Conservation (phyloP, 2,329 filamentous ascomycete genomes). For the Cryphonectria carpinicola region DNA sequence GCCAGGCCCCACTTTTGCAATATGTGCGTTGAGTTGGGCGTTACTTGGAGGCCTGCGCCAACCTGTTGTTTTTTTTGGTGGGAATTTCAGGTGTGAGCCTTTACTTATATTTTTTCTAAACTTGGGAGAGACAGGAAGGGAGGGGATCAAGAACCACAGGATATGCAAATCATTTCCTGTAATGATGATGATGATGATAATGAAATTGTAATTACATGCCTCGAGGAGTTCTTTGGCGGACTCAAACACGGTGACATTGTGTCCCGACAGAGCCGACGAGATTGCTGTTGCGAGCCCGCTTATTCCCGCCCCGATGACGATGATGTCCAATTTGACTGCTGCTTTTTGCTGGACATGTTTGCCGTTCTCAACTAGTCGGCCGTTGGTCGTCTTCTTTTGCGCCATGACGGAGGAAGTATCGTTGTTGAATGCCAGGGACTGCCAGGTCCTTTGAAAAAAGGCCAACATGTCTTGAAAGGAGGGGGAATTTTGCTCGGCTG, state of each 20-base stretch:
- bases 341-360: constrained; percentile 18
- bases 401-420: not conserved
- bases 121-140: too few relatives aligned
- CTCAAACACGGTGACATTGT: constrained; percentile 30
- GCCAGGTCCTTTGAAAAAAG: not conserved
- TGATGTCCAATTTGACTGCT: constrained; percentile 24
- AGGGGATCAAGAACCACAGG: too few relatives aligned
- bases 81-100: too few relatives aligned
- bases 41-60: constrained; percentile 37
- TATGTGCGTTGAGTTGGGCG: constrained; percentile 37
- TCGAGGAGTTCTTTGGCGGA: constrained; percentile 30
- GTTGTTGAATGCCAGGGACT: not conserved
- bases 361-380: not conserved
- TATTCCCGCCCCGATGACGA: constrained; percentile 28
- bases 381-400: not conserved
- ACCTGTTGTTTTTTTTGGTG: constrained; percentile 13
- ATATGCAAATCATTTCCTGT: too few relatives aligned
- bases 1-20: constrained; percentile 34
- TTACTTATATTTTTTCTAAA: too few relatives aligned
- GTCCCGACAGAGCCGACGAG: constrained; percentile 26
- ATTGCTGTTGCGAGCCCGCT: constrained; percentile 29
- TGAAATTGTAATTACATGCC: not conserved
- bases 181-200: not conserved
- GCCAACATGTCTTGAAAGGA: not conserved
- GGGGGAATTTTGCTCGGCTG: not conserved